Base-by-base conservation (phyloP, 202 grass and related monocot species). In the Cymbopogon flexuosus region DNA sequence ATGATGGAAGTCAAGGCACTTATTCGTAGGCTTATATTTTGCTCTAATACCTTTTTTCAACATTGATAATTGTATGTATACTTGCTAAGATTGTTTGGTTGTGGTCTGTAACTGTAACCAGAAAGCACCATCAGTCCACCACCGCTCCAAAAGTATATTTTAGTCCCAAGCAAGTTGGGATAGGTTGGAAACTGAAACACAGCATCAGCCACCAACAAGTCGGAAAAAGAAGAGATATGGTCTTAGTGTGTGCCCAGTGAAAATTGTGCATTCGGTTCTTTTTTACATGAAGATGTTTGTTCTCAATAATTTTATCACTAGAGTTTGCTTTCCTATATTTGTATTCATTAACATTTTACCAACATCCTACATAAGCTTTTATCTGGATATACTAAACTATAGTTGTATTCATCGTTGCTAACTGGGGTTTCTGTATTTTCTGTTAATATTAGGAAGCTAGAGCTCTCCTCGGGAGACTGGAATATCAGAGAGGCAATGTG, bases 401-500 rank as follows among this genome's bases (percentile, higher is more conserved):
- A 80, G 10, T 23, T 12, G 6, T 47, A 21, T 76, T 65, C 59
- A 39, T 70, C 70, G 10, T 69, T 70, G 51, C 81, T 73, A 66
- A 75, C 65, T 67, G 19, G 81, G 33, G 21, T 8, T 45, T 62
- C 60, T 70, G 21, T 79, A 24, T 67, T 27, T 29, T 73, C 18
- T 65, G 22, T 56, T 39, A 70, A 85, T 61, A 62, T 11, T 84
- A 99, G 96, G 96, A 99, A 90, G 96, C 96, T 3, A 89, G 92
- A 63, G 96, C 92, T 73, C 89, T 99, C 15, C 87, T 99, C 0
- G 90, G 96, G 22, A 89, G 96, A 49, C 85, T 96, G 29, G 96
- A 99, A 84, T 99, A 96, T 80, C 96, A 99, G 63, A 95, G 90
- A 58, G 96, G 92, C 66, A 96, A 99, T 27, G 85, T 99, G 10